A percentile compares a stretch with the other conserved stretches of the same genome.
Conservation (phyloP, 306 rosid species). For the Vigna angularis region DNA sequence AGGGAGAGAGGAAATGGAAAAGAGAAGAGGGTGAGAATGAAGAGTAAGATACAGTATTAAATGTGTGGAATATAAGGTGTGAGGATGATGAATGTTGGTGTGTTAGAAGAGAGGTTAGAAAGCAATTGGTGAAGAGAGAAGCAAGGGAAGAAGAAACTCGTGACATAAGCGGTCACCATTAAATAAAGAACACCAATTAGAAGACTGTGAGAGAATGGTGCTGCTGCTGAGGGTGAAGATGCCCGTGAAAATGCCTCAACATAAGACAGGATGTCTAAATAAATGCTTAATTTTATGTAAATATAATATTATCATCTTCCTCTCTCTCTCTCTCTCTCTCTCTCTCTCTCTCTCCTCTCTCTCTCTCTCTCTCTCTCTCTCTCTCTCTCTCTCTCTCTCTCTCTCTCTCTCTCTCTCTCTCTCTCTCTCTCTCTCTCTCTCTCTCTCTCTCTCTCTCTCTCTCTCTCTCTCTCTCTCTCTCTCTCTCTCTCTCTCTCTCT, state of each 20-base stretch:
- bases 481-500: too few species aligned
- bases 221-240: neutral
- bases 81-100: slow-evolving; percentile 42
- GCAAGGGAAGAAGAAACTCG: slow-evolving; percentile 60
- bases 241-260: slow-evolving; percentile 56
- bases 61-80: slow-evolving; percentile 14
- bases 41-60: slow-evolving; percentile 35
- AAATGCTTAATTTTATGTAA: neutral
- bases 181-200: slow-evolving; percentile 32
- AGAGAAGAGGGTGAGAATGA: neutral
- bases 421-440: too few species aligned
- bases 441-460: too few species aligned
- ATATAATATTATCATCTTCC: neutral
- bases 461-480: too few species aligned
- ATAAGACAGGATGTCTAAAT: slow-evolving; percentile 29
- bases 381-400: too few species aligned
- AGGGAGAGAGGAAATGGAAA: neutral
- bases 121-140: slow-evolving; percentile 39
- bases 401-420: too few species aligned
- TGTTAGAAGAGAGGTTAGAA: slow-evolving; percentile 27
- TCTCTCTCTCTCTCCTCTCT: too few species aligned
- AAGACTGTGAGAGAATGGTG: neutral
- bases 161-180: slow-evolving; percentile 52
- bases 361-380: too few species aligned
- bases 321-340: too few species aligned